Conservation (phyloP, 305 asterid species). For the Fraxinus paxiana region DNA sequence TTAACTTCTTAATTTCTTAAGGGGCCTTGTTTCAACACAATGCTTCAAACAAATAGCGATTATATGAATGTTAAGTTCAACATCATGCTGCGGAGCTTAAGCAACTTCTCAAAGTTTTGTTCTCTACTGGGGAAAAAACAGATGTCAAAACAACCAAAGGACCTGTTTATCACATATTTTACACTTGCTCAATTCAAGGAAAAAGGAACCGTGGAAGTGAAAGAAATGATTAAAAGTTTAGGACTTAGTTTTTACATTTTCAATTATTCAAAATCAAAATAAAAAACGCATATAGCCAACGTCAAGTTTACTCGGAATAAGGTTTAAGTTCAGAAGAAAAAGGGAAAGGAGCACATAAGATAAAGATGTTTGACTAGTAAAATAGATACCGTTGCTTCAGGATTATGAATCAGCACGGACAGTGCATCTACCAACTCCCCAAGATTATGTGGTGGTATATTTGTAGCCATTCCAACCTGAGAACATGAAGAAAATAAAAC, state of each 20-base stretch:
- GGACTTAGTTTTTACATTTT: slow-evolving; percentile 11
- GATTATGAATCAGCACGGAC: slow-evolving; percentile 80
- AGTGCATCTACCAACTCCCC: slow-evolving; percentile 97
- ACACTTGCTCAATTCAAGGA: background rate
- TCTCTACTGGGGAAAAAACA: background rate
- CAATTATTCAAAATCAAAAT: slow-evolving; percentile 5
- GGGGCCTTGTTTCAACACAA: background rate
- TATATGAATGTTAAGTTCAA: background rate
- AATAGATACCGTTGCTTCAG: slow-evolving; percentile 82
- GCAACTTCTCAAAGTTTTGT: background rate
- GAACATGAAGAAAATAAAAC: slow-evolving; percentile 22
- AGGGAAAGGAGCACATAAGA: background rate
- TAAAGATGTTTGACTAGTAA: slow-evolving; percentile 19
- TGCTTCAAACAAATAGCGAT: slow-evolving; percentile 14
- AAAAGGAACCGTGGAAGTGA: background rate
- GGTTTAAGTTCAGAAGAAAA: background rate
- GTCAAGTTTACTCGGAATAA: background rate
- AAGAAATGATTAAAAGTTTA: slow-evolving; percentile 12
- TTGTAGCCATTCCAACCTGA: slow-evolving; percentile 99
- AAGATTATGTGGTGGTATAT: slow-evolving; percentile 97
- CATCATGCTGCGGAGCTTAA: background rate
- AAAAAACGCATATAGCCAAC: background rate
- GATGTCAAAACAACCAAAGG: background rate
- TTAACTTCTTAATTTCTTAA: background rate
- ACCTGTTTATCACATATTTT: background rate